Base-by-base conservation (phyloP, 305 asterid genomes). In the Solanum aculeatissimum region DNA sequence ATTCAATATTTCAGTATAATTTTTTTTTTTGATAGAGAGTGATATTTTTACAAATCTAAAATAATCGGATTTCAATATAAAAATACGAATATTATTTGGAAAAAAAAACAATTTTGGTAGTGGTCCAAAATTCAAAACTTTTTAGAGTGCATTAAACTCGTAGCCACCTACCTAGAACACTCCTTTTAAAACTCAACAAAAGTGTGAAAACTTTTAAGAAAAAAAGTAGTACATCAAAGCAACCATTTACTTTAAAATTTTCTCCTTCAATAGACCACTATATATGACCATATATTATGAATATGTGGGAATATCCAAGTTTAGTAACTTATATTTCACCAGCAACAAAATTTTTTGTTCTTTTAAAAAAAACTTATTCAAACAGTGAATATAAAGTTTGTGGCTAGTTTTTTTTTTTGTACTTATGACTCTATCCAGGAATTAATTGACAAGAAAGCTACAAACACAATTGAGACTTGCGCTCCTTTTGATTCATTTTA, bases 371-470 rank as follows among this genome's bases (percentile, higher is more conserved):
- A 53, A 63, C 12, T 75, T 70, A 55, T 79, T 80, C 47, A 82
- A 84, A 83, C 82, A 83, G 66, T 62, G 77, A 60, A 77, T 2
- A 85, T 82, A 86, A 62, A 60, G 84, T 80, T 87, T 58, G 87
- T 71, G 78, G 86, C 69, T 89, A 85, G 86, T 21, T 55, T 53
- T 23, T 19, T 18, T 62, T 12, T 91, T n/a, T n/a, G n/a, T n/a
- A n/a, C n/a, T n/a, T n/a, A n/a, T n/a, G n/a, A n/a, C 95, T 83
- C 91, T 92, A 89, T 89, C 89, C 66, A 70, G 83, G 80, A 27
- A 90, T 89, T 89, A 86, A 89, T 87, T 85, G 89, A 83, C 75
- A 55, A 86, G 88, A 90, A 86, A 88, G 92, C 83, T 75, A 55
- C 65, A 72, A 79, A 49, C 85, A 87, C 18, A 86, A 72, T 29